A percentile compares a stretch with the other conserved stretches of the same genome.
Evolutionary conservation across 1,139 yeast species (phyloP).

Genomic region (Yamadazyma blattariae): DNA sequence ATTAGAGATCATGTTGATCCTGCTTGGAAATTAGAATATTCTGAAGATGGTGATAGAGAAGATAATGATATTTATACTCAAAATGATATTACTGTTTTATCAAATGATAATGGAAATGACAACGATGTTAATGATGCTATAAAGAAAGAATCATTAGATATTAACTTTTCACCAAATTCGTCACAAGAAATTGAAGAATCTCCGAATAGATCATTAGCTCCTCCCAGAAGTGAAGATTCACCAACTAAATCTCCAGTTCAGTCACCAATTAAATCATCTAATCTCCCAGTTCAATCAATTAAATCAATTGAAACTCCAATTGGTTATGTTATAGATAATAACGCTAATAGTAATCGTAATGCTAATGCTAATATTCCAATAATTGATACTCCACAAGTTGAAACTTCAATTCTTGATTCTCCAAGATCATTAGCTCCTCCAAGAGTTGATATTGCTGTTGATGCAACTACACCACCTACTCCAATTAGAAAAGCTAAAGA

Average conservation of each 20-base stretch:
- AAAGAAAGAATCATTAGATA: slow-evolving; percentile 7
- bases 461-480: slow-evolving; percentile 20
- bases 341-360: too few relatives aligned
- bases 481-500: slow-evolving; percentile 12
- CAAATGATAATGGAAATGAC: slow-evolving; percentile 2
- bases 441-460: slow-evolving; percentile 17
- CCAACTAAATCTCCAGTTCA: slow-evolving; percentile 3
- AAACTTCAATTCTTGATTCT: too few relatives aligned
- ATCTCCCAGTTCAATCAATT: too few relatives aligned
- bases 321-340: too few relatives aligned
- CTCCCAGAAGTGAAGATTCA: slow-evolving; percentile 18
- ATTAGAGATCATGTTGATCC: slow-evolving; percentile 35
- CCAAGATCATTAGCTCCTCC: slow-evolving; percentile 6
- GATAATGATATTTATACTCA: slow-evolving; percentile 35
- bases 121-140: background rate
- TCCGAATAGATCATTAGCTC: slow-evolving; percentile 22
- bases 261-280: too few relatives aligned
- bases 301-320: too few relatives aligned
- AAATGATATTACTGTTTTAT: slow-evolving; percentile 18
- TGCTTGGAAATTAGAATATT: slow-evolving; percentile 42
- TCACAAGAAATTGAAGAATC: slow-evolving; percentile 18
- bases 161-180: slow-evolving; percentile 16
- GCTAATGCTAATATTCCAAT: too few relatives aligned
- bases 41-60: slow-evolving; percentile 44
- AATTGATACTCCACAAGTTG: too few relatives aligned